Evolutionary conservation across 352 stramenopile genomes (phyloP).

Genomic region (Pilasporangium apinafurcum): DNA sequence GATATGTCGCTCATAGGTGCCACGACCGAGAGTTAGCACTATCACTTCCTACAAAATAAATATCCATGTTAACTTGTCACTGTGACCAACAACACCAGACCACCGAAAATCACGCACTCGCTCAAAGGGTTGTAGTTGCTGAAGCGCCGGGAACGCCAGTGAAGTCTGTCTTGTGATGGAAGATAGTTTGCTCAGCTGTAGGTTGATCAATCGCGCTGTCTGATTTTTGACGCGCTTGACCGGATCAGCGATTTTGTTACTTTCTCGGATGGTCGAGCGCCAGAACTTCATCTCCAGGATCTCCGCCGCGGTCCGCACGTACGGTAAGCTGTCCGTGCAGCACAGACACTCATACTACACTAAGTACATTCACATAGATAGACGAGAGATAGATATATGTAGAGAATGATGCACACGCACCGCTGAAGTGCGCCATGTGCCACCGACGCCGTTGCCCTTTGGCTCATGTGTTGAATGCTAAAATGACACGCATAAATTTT

Average conservation of each 20-base stretch:
- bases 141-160: constrained; percentile 71
- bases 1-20: constrained; percentile 68
- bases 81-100: not conserved
- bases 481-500: too few species aligned
- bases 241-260: constrained; percentile 70
- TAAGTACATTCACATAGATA: not conserved
- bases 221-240: constrained; percentile 80
- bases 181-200: constrained; percentile 70
- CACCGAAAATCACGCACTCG: constrained; percentile 20
- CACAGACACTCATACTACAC: not conserved
- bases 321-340: constrained; percentile 56
- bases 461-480: constrained; percentile 5
- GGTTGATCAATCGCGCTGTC: constrained; percentile 76
- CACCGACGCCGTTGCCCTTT: constrained; percentile 13
- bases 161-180: constrained; percentile 62
- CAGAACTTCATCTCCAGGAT: constrained; percentile 88
- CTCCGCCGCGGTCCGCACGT: constrained; percentile 73
- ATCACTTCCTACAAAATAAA: constrained; percentile 54
- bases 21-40: constrained; percentile 66
- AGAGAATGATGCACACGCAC: constrained; percentile 11
- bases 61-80: not conserved
- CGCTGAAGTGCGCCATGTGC: constrained; percentile 65
- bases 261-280: constrained; percentile 60
- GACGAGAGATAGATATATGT: not conserved
- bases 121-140: constrained; percentile 77